Percentiles rank a stretch among this genome's conserved stretches.
These are phyloP conservation scores for Botryotinia convoluta DNA, from an alignment of 2,329 filamentous ascomycete genomes.

Conservation along the genomic window DNA sequence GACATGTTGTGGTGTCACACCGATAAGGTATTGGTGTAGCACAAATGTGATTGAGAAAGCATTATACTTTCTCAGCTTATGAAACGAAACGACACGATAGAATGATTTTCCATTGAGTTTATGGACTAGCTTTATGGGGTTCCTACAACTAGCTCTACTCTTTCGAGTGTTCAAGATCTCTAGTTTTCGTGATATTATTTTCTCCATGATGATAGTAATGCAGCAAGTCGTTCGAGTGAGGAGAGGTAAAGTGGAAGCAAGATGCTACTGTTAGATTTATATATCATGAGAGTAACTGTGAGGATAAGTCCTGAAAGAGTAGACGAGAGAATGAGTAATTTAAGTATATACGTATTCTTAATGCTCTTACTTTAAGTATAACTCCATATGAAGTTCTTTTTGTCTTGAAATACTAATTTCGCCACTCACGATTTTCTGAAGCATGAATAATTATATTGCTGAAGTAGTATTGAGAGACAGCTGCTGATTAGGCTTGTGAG, in stretches of 20 bases:
- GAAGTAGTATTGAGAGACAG: neutral
- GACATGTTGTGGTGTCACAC: too few species aligned
- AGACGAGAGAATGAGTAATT: neutral
- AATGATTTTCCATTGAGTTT: neutral
- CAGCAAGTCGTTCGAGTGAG: neutral
- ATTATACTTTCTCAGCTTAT: neutral
- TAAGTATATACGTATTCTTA: neutral
- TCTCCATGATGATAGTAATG: neutral
- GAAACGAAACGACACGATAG: accelerated
- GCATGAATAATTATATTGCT: neutral
- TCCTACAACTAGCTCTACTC: neutral
- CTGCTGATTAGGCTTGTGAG: neutral
- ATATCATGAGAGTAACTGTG: neutral
- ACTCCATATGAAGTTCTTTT: neutral
- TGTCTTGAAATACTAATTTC: accelerated
- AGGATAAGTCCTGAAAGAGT: accelerated
- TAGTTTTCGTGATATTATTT: neutral
- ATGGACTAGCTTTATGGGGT: neutral
- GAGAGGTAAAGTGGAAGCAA: neutral
- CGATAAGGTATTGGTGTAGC: too few species aligned
- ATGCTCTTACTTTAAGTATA: accelerated
- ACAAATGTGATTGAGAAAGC: neutral
- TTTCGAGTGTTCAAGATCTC: neutral
- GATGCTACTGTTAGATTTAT: neutral
- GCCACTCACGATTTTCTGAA: neutral